These are phyloP conservation scores for Solanum clarkiae DNA, from an alignment of 257 asterid species.

Conservation along the genomic window DNA sequence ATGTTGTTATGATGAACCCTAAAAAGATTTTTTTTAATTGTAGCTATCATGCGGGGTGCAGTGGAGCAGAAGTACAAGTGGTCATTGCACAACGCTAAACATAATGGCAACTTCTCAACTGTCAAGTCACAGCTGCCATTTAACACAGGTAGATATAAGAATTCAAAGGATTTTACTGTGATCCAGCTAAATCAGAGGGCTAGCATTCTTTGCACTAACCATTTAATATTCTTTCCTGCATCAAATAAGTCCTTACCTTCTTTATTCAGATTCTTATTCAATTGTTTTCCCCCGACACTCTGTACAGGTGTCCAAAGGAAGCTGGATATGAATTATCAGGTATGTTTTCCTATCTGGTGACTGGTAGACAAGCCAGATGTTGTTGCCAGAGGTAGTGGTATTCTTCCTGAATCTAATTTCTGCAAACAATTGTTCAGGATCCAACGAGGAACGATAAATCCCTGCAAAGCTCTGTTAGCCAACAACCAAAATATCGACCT, in stretches of 20 bases:
- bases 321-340: constrained; percentile 71
- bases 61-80: constrained; percentile 37
- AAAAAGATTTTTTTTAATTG: not conserved
- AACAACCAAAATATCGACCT: constrained; percentile 65
- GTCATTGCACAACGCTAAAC: constrained; percentile 31
- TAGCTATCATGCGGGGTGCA: constrained; percentile 29
- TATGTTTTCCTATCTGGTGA: not conserved
- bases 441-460: constrained; percentile 28
- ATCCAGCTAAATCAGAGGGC: not conserved
- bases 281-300: not conserved
- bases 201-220: not conserved
- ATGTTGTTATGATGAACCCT: not conserved
- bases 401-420: not conserved
- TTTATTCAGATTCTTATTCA: not conserved
- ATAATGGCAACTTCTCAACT: constrained; percentile 26
- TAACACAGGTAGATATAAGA: constrained; percentile 26
- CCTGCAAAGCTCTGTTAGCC: constrained; percentile 31
- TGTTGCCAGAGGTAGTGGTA: not conserved
- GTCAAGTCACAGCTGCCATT: constrained; percentile 35
- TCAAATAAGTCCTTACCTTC: not conserved
- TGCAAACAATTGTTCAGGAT: constrained; percentile 18
- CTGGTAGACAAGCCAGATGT: not conserved
- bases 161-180: not conserved
- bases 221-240: not conserved
- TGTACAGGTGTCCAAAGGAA: constrained; percentile 64